These are phyloP conservation scores for Immersiporthe knoxdaviesiana DNA, from an alignment of 2,329 filamentous ascomycete genomes.

Conservation along the genomic window DNA sequence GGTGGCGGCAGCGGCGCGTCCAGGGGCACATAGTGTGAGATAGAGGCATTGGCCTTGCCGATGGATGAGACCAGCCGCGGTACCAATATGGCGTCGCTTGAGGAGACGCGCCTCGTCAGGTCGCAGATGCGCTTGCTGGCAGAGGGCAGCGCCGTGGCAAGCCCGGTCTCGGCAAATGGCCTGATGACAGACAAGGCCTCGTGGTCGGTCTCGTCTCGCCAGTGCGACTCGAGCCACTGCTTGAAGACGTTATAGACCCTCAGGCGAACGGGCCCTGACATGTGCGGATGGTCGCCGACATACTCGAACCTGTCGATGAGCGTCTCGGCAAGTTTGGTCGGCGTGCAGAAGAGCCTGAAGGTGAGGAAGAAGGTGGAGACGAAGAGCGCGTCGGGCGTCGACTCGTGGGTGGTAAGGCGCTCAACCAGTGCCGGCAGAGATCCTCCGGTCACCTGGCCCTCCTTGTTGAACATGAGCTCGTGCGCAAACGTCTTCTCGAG, in stretches of 20 bases:
- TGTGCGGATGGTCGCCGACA: constrained; percentile 74
- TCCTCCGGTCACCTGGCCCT: constrained; percentile 91
- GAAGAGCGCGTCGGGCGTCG: constrained; percentile 88
- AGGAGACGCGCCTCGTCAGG: constrained; percentile 73
- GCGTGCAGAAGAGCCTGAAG: constrained; percentile 89
- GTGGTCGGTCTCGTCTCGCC: constrained; percentile 80
- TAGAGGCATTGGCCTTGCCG: constrained; percentile 76
- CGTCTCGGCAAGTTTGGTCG: constrained; percentile 74
- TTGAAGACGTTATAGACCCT: constrained; percentile 97
- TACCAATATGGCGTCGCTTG: constrained; percentile 73
- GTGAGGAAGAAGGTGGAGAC: constrained; percentile 96
- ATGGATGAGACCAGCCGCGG: constrained; percentile 84
- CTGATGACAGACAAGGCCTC: constrained; percentile 76
- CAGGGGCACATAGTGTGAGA: constrained; percentile 69
- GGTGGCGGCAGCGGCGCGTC: constrained; percentile 74
- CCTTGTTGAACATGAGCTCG: constrained; percentile 90
- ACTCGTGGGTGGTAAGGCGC: constrained; percentile 88
- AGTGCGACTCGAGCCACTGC: constrained; percentile 95
- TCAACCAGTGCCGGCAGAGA: constrained; percentile 92
- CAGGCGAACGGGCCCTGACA: constrained; percentile 80
- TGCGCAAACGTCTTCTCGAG: constrained; percentile 91
- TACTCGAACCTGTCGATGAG: constrained; percentile 94
- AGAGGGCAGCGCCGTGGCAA: constrained; percentile 70
- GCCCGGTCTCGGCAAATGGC: constrained; percentile 75
- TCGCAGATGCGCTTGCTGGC: constrained; percentile 82